Conservation (phyloP, 2,329 filamentous ascomycete genomes). For the Paracamarosporium sp. region DNA sequence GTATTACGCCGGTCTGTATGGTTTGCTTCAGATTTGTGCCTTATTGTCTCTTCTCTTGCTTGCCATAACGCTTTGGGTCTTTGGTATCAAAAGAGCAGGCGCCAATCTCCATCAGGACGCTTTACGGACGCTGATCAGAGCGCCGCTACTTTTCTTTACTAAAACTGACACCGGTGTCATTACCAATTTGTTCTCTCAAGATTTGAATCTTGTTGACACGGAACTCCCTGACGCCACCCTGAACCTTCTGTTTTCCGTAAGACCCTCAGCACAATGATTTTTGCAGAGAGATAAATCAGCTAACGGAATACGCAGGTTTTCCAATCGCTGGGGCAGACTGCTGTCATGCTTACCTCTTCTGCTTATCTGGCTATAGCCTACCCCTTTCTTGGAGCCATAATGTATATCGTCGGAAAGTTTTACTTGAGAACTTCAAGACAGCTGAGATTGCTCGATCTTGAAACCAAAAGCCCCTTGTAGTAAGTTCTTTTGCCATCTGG, state of each 20-base stretch:
- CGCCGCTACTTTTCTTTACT: constrained; percentile 20
- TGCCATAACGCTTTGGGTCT: constrained; percentile 38
- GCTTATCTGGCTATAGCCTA: constrained; percentile 40
- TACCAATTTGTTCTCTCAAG: constrained; percentile 40
- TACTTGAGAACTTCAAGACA: constrained; percentile 55
- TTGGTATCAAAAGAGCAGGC: constrained; percentile 35
- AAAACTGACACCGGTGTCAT: constrained; percentile 20
- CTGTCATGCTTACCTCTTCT: constrained; percentile 22
- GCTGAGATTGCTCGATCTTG: constrained; percentile 58
- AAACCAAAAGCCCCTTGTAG: constrained; percentile 55
- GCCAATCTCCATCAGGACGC: constrained; percentile 54
- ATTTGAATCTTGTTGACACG: constrained; percentile 50
- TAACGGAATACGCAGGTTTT: not conserved
- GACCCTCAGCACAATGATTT: not conserved
- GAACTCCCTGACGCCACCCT: constrained; percentile 36
- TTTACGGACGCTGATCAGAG: constrained; percentile 33
- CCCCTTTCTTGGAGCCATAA: constrained; percentile 38
- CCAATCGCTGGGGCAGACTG: constrained; percentile 12
- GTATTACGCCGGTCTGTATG: constrained; percentile 22
- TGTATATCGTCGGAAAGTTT: constrained; percentile 49
- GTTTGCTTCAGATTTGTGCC: constrained; percentile 13
- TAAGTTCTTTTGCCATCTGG: not conserved
- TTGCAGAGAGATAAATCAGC: not conserved
- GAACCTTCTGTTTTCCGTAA: not conserved
- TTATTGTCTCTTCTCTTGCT: constrained; percentile 14